Base-by-base conservation (phyloP, 805 yeast species). In the Metschnikowia kofuensis region DNA sequence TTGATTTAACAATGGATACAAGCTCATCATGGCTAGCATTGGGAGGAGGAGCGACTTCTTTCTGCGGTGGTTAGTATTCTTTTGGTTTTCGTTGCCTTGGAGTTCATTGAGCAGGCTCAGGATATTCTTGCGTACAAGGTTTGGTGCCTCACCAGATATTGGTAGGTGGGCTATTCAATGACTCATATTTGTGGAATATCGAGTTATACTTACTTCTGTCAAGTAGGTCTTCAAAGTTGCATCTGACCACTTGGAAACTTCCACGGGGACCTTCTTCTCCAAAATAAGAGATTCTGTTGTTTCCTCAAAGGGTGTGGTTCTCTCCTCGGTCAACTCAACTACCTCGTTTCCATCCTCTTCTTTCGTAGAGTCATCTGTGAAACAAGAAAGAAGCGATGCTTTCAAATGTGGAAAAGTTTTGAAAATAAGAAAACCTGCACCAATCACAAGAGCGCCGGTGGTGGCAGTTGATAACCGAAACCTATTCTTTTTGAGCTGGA, bases 341-440 rank as follows among this genome's bases (percentile, higher is more conserved):
- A 47, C 46, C 13, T 47, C 50, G 26, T 38, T 44, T 16, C 51
- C 50, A 37, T 45, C 55, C 30, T 49, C 55, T 16, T 52, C 54
- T 38, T 51, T 56, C 14, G 40, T 16, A 12, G 35, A 1, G 14
- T 42, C 50, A 7, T 34, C 42, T 5, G 47, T 47, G 44, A n/a
- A 65, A 42, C 53, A 61, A 16, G 60, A 51, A 45, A 51, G 58
- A 14, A 69, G 34, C 11, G 62, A 49, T n/a, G 63, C 52, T 47
- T 62, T 63, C 38, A 78, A 61, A 53, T 78, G 82, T n/a, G 83
- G 83, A 50, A 70, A 78, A 5, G 81, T 78, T 45, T 69, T 69
- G 49, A 78, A 62, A 9, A 77, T 50, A 6, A 78, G 40, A 28
- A 70, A 61, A 0, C 76, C 65, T 4, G 76, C 74, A 26, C 79